Evolutionary conservation across 2,329 filamentous ascomycete genomes (phyloP).

Genomic region (Penicillium glabrum): DNA sequence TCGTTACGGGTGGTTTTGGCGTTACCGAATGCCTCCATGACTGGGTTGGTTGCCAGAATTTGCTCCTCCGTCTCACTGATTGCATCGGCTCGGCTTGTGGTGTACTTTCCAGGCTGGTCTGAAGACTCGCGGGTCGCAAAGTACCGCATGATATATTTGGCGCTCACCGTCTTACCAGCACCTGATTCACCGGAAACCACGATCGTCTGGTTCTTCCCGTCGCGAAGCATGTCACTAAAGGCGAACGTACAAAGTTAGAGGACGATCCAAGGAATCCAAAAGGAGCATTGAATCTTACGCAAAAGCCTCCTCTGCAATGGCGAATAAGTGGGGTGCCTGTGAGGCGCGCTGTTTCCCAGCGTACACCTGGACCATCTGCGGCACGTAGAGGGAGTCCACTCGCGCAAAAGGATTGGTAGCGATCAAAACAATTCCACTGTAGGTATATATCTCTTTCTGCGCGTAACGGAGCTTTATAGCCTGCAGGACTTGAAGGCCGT

Average conservation of each 20-base stretch:
- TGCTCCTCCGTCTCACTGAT: slow-evolving; percentile 99
- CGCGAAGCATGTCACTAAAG: slow-evolving; percentile 93
- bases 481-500: slow-evolving; percentile 71
- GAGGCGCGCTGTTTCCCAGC: slow-evolving; percentile 94
- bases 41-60: slow-evolving; percentile 95
- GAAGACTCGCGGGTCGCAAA: slow-evolving; percentile 96
- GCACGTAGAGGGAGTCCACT: slow-evolving; percentile 96
- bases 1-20: slow-evolving; percentile 99
- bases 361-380: slow-evolving; percentile 99
- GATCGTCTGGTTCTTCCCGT: slow-evolving; percentile 94
- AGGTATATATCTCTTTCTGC: slow-evolving; percentile 99
- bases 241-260: neutral
- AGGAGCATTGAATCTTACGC: slow-evolving; percentile 61
- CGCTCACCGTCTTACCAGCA: slow-evolving; percentile 98
- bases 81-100: slow-evolving; percentile 70
- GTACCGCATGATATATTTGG: slow-evolving; percentile 99
- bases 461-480: slow-evolving; percentile 95
- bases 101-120: slow-evolving; percentile 75
- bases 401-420: slow-evolving; percentile 97
- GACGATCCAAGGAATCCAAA: neutral
- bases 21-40: slow-evolving; percentile 99
- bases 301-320: slow-evolving; percentile 98
- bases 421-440: slow-evolving; percentile 97
- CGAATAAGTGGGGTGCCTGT: slow-evolving; percentile 96
- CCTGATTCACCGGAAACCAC: slow-evolving; percentile 99